A percentile compares a stretch with the other conserved stretches of the same genome.
These are phyloP conservation scores for Allium cepa DNA, from an alignment of 106 monocot genomes.

Conservation along the genomic window DNA sequence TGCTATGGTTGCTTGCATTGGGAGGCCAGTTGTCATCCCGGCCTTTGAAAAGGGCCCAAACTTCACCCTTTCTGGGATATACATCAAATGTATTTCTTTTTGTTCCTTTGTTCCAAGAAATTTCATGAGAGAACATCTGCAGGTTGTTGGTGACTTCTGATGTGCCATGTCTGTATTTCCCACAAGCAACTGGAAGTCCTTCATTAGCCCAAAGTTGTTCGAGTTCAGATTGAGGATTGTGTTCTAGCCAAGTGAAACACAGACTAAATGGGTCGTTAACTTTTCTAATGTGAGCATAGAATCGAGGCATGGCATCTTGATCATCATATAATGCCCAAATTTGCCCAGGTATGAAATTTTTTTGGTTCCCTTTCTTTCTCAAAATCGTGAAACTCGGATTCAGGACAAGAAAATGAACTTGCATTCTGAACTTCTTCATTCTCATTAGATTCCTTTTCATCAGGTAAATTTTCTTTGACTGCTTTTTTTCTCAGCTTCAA, in stretches of 20 bases:
- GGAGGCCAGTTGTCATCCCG: background rate
- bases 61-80: too few relatives aligned
- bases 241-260: slow-evolving; percentile 38
- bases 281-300: slow-evolving; percentile 6
- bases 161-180: slow-evolving; percentile 10
- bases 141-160: background rate
- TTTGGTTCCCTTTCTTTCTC: slow-evolving; percentile 43
- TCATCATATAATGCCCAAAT: slow-evolving; percentile 73
- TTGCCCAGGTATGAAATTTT: slow-evolving; percentile 15
- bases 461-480: too few relatives aligned
- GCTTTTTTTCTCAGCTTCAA: too few relatives aligned
- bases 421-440: too few relatives aligned
- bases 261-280: background rate
- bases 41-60: too few relatives aligned
- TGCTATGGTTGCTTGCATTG: too few relatives aligned
- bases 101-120: background rate
- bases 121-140: slow-evolving; percentile 31
- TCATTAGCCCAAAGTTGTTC: slow-evolving; percentile 15
- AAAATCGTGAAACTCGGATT: slow-evolving; percentile 24
- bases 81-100: too few relatives aligned
- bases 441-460: too few relatives aligned
- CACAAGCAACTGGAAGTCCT: slow-evolving; percentile 11
- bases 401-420: slow-evolving; percentile 27
- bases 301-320: slow-evolving; percentile 33
- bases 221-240: slow-evolving; percentile 3